Base-by-base conservation (phyloP, 1,139 yeast species). In the Candida tropicalis region DNA sequence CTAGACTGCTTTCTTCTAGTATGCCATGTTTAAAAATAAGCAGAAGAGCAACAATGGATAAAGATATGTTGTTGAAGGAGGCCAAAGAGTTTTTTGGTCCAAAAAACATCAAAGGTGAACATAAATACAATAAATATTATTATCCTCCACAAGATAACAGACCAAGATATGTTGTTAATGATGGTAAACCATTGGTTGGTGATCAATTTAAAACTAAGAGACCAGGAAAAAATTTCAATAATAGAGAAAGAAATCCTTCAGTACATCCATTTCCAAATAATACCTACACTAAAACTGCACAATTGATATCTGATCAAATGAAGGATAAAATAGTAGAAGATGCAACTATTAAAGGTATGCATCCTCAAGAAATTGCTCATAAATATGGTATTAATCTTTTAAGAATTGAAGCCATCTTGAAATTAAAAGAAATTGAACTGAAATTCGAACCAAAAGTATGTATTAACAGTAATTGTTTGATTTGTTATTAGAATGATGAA, bases 241-340 rank as follows among this genome's bases (percentile, higher is more conserved):
- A 53, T 33, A 40, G 51, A 27, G 56, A 58, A 32, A 58, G 70
- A 52, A 57, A 66, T 38, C 65, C 70, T 15, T 51, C 63, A 7
- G 62, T 84, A 48, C 81, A 79, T 50, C 99, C 99, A 24, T 91
- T 91, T 66, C 95, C 96, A 16, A 72, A 73, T 43, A 93, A 93
- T 63, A 67, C 75, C 20, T 75, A 75, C 58, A 84, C 95, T 54
- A 73, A 73, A 51, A 86, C 97, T 15, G 87, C 87, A 43, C 66
- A 75, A 35, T 68, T 79, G 40, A 66, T 91, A 22, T 70, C 87
- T 17, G 70, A 76, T 34, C 75, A 76, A 39, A 73, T 86, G 60
- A 87, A 84, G 61, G 61, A 65, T 26, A 70, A 75, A 39, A 85
- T 93, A 37, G 75, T 79, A 45, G 67, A 72, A 39, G 91, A 82